Percentiles rank a stretch among this genome's conserved stretches.
phyloP scores from a whole-genome alignment of 2,329 filamentous ascomycete genomes.

The Fulvia fulva region DNA sequence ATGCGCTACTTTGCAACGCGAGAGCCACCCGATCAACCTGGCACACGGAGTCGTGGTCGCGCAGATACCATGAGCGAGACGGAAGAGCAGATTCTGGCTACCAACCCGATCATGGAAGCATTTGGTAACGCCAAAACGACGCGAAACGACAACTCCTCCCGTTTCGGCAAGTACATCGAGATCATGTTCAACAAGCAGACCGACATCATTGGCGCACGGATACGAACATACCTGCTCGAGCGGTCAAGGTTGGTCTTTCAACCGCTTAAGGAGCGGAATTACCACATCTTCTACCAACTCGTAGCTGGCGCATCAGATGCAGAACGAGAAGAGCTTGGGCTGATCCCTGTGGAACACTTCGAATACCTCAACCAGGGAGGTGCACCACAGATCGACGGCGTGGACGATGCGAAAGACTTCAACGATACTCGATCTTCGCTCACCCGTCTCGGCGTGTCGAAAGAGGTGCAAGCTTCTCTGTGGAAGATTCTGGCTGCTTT shows the following conservation, averaged over 20 bases:
- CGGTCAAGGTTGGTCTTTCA: conserved; percentile 95
- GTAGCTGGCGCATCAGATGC: conserved; percentile 84
- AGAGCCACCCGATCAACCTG: conserved; percentile 85
- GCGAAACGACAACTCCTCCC: conserved; percentile 96
- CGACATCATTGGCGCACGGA: conserved; percentile 96
- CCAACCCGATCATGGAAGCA: conserved; percentile 99
- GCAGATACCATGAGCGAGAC: conserved; percentile 88
- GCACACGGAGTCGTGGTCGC: conserved; percentile 69
- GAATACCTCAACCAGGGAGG: conserved; percentile 96
- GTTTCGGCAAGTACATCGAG: conserved; percentile 99
- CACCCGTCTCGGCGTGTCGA: conserved; percentile 77
- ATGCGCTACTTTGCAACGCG: conserved; percentile 99
- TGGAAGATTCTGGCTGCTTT: conserved; percentile 88
- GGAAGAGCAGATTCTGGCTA: conserved; percentile 95
- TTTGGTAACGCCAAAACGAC: conserved; percentile 99
- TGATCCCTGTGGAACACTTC: conserved; percentile 83
- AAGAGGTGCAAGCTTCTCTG: conserved; percentile 72
- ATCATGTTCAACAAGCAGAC: conserved; percentile 97
- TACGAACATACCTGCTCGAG: conserved; percentile 91
- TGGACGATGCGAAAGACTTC: conserved; percentile 94
- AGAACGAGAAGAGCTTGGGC: conserved; percentile 72
- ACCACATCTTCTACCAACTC: conserved; percentile 98
- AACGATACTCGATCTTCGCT: conserved; percentile 81
- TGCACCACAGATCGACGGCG: conserved; percentile 83
- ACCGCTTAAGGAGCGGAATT: conserved; percentile 94